phyloP scores from a whole-genome alignment of 2,329 filamentous ascomycete genomes.

The Clonostachys byssicola region DNA sequence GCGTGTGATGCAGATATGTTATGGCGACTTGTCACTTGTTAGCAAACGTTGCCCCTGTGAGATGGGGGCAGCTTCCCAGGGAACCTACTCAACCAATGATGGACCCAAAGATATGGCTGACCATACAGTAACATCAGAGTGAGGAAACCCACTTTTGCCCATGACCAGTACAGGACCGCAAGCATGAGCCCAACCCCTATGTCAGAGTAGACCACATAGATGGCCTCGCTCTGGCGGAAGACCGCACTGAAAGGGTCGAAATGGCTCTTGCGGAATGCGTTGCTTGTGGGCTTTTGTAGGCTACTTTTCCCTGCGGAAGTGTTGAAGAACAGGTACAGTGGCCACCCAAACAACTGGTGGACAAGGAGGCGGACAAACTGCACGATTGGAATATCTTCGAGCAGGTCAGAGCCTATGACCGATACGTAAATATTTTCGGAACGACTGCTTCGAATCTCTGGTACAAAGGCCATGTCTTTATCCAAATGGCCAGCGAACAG shows the following conservation, averaged over 20 bases:
- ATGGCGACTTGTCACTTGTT: conserved; percentile 52
- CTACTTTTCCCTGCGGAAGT: conserved; percentile 43
- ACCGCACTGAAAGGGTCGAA: conserved; percentile 59
- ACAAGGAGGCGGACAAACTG: conserved; percentile 48
- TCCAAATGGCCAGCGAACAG: conserved; percentile 64
- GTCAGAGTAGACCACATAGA: conserved; percentile 55
- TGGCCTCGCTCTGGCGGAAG: conserved; percentile 52
- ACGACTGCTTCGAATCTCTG: conserved; percentile 33
- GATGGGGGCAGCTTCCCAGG: not conserved
- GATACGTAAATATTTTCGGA: conserved; percentile 14
- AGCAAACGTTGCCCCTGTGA: conserved; percentile 1
- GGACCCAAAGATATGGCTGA: conserved; percentile 65
- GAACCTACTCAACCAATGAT: conserved; percentile 62
- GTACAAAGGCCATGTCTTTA: conserved; percentile 63
- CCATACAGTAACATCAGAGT: conserved; percentile 56
- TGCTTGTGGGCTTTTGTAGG: conserved; percentile 34
- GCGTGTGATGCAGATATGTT: conserved; percentile 72
- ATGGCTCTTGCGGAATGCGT: conserved; percentile 35
- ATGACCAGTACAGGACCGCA: conserved; percentile 44
- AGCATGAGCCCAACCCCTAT: conserved; percentile 50
- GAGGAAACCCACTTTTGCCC: conserved; percentile 47
- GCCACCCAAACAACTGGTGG: conserved; percentile 64
- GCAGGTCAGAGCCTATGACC: conserved; percentile 25
- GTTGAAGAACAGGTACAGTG: conserved; percentile 60
- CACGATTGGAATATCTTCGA: conserved; percentile 60